Evolutionary conservation across 352 stramenopile species (phyloP), one percentile per base, ranked within the genome.

Genomic region (Phytophthora capsici): DNA sequence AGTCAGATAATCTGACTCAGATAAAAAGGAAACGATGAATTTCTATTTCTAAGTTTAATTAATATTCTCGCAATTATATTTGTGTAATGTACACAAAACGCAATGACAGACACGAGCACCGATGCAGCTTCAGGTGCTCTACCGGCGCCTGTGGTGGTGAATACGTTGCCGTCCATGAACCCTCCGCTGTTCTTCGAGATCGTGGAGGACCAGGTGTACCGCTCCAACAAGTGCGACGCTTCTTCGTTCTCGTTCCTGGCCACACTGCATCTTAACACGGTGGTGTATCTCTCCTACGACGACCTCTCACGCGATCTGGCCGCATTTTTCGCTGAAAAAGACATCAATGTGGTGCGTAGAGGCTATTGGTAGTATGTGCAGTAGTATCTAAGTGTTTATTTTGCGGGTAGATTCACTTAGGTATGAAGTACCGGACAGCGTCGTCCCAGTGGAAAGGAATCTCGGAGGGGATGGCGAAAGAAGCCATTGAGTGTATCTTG

Each of bases 171-270:
- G 51, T 90, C 84, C 23, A 69, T 93, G 63, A 95, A 94, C 64
- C 85, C 87, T 51, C 87, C 87, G 58, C 72, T 91, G 57, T 95
- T 90, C 80, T 95, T 94, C 58, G 87, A 93, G 72, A 93, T 95
- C 59, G 87, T 95, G 43, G 87, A 94, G 64, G 80, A 92, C 58
- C 77, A 88, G 47, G 87, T 95, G 16, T 95, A 90, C 46, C 80
- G 82, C 38, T 91, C 82, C 59, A 95, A 95, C 81, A 95, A 93
- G 59, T 95, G 84, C 71, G 87, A 95, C 61, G 71, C 82, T 52
- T 91, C 84, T 25, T 92, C 84, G 17, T 93, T 95, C 70, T 79
- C 88, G 54, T 95, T 94, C 65, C 69, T 95, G 49, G 76, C 80
- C 45, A 89, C 76, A 32, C 69, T 95, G 63, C 80, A 88, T 58